Evolutionary conservation across 129 eudicot species (phyloP), one percentile per base, ranked within the genome.

Genomic region (Deinandra increscens): DNA sequence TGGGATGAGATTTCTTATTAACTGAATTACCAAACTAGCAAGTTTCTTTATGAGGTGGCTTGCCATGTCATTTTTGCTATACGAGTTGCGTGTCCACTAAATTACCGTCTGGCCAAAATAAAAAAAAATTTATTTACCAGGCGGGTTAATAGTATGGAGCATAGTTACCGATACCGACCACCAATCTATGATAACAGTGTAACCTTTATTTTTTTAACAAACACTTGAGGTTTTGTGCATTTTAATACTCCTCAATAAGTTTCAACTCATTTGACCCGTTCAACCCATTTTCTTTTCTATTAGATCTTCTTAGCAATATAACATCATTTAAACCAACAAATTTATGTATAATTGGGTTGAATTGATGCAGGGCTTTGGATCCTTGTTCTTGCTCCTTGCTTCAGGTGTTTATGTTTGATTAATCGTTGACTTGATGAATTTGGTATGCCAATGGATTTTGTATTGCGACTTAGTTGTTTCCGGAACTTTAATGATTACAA

Each of bases 321-420:
- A 19, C 13, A 19, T 46, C 19, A 19, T 22, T 14, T 4, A 19
- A 9, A 26, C 11, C 60, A 53, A 9, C 60, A 0, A 6, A 6
- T 55, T 22, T 55, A 55, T 55, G 23, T 15, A 46, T 55, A 55
- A 22, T 29, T 73, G 12, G 44, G 63, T 37, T 70, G 9, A n/a
- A 56, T 1, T 26, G 31, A 1, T 83, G 90, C 99, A 89, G 99
- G 97, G 99, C 14, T 94, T 94, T 75, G 99, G 99, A 71, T 87
- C 97, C 65, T 78, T 94, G 86, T 94, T 94, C 84, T 80, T 94
- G 80, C 97, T 94, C 61, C 99, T 94, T 49, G 86, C 99, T 7
- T 87, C 93, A 11, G 98, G 98, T 19, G 88, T 92, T 56, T 92
- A 92, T 83, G 96, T 92, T 66, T 91, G 81, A 88, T 59, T 75